Evolutionary conservation across 2,329 filamentous ascomycete genomes (phyloP), one percentile per base, ranked within the genome.

Genomic region (Talaromyces funiculosus): DNA sequence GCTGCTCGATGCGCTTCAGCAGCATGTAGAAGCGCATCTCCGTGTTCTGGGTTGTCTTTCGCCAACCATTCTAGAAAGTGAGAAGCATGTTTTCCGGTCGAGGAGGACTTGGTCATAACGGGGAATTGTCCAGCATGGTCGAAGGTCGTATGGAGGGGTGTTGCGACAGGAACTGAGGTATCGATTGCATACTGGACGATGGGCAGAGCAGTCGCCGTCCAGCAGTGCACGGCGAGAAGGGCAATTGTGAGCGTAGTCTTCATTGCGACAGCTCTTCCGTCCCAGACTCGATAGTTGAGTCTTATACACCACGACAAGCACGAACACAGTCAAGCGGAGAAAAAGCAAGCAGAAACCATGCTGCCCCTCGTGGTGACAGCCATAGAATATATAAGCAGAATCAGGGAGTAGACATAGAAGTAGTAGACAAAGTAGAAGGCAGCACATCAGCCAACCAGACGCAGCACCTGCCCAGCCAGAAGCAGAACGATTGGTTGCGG

Each of bases 381-480:
- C 10, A 22, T 14, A 22, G 24, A 22, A 18, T 33, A 12, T 12
- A 31, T 49, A 57, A 42, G 24, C 6, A 14, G 12, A 33, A 57
- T 16, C n/a, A 33, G 35, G 35, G 18, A 31, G 16, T 38, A 18
- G 4, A 43, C 3, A 16, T 20, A 18, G 33, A 10, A 16, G 16
- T 4, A 33, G 18, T 31, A 33, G 16, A 16, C 14, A 6, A 16
- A 33, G 26, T 8, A 31, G 37, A 47, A 31, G 18, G 40, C 26
- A 47, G n/a, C 53, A 56, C 26, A 33, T 49, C 54, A 38, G 55
- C 55, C 55, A 47, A 57, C 35, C 55, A 57, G 42, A 14, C 16
- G 31, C n/a, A 7, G 40, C 55, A 47, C 37, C 55, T 57, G 55
- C 20, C 9, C 55, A 3, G 29, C 33, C 9, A 7, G n/a, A 38